Evolutionary conservation across 2,329 filamentous ascomycete genomes (phyloP), one percentile per base, ranked within the genome.

Genomic region (Thielaviopsis musarum): DNA sequence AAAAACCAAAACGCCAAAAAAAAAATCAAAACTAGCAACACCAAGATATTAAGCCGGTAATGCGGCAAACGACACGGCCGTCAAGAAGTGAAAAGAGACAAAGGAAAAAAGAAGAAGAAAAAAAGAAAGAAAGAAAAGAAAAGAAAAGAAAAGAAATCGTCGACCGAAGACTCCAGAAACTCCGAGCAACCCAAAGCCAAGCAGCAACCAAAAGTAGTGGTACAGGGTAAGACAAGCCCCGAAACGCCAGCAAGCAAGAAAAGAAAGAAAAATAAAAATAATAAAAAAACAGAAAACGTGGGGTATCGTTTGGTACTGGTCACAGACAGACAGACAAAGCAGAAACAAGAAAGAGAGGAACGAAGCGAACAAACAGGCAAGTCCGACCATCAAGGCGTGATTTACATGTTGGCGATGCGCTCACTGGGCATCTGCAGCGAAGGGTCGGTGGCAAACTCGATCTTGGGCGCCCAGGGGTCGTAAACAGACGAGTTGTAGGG

Each of bases 391-490:
- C 55, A 60, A 52, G 26, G 26, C 26, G n/a, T 54, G 41, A 26
- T 61, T 73, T 70, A 82, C 70, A 83, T 72, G 62, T 71, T 76
- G 64, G 80, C 78, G 63, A 83, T 76, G 56, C 80, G 72, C 51
- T 74, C 77, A 66, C 78, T 82, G 12, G 80, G 81, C 69, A 83
- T 73, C 68, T 81, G 79, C 70, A 82, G 75, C 10, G 75, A 73
- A 21, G 76, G 73, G 62, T 82, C 79, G 49, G 79, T 78, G 52
- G 57, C 58, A 60, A 75, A 81, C 64, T 82, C 80, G 24, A 79
- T 69, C 70, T 83, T 83, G 51, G 74, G 72, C 15, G 66, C 69
- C 74, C 79, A 83, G 1, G 77, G 69, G 63, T 79, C 77, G 63
- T 77, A 78, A 17, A 78, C 71, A n/a, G 70, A 71, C 19, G 74